Evolutionary conservation across 345 rosid species (phyloP), one percentile per base, ranked within the genome.

Genomic region (Citrus cavaleriei): DNA sequence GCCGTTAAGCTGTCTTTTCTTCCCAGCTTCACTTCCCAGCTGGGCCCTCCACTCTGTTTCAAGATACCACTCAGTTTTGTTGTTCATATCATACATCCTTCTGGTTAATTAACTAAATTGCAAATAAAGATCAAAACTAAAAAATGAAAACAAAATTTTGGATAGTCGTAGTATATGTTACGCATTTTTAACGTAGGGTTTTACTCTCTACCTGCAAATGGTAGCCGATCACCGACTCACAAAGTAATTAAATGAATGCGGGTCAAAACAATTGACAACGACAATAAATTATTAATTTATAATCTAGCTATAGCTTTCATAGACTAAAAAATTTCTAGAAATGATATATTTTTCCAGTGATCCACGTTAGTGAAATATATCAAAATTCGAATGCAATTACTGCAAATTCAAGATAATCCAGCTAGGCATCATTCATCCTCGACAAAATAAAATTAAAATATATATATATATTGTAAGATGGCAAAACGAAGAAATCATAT

Each of bases 21-120:
- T 49, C 98, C 98, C 16, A 95, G 82, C 83, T 82, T 95, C 87
- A 95, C 98, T 19, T 83, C 91, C 98, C 98, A 93, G 32, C 81
- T 77, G 2, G 98, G 98, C 70, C 98, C 98, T 72, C 98, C 97
- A 7, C 88, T 93, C 98, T 93, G 83, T 80, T 72, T 6, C 7
- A 62, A 62, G 30, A 58, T 38, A 72, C 3, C 51, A 59, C 51
- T 37, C 51, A 46, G 51, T 46, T 46, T 46, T 12, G 51, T 46
- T 46, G 18, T 46, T 46, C 51, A 3, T 46, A 46, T 46, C 51
- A 46, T 13, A 13, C 51, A 46, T 46, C 16, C 51, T 42, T 42
- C 7, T 46, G 51, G 51, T 46, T 46, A 42, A 42, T 42, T 10
- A 46, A 13, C 40, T 37, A 10, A 57, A 59, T 24, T 24, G 22